A percentile compares a stretch with the other conserved stretches of the same genome.
These are phyloP conservation scores for Aspergillus saccharolyticus DNA, from an alignment of 495 filamentous ascomycete species.

Conservation along the genomic window DNA sequence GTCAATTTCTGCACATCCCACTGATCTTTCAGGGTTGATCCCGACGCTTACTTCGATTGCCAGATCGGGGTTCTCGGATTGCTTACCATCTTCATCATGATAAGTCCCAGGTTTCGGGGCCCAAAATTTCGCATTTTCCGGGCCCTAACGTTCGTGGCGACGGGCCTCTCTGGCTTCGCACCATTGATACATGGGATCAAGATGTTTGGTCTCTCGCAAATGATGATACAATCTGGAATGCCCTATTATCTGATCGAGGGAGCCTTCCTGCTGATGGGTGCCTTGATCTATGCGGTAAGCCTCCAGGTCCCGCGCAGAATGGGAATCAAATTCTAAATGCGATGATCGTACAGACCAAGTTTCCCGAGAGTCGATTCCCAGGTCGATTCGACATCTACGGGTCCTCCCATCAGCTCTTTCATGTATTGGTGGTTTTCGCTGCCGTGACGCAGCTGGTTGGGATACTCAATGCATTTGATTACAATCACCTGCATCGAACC, in stretches of 20 bases:
- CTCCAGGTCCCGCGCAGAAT: background rate
- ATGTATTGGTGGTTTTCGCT: constrained; percentile 40
- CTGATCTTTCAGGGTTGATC: background rate
- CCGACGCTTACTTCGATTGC: background rate
- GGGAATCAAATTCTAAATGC: constrained; percentile 13
- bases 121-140: constrained; percentile 38
- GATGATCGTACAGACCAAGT: constrained; percentile 27
- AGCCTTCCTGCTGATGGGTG: constrained; percentile 33
- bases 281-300: constrained; percentile 41
- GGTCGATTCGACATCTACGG: constrained; percentile 44
- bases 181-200: constrained; percentile 42
- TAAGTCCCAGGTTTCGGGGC: constrained; percentile 41
- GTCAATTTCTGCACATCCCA: constrained; percentile 11
- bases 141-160: constrained; percentile 42
- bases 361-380: constrained; percentile 38
- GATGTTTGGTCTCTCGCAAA: constrained; percentile 38
- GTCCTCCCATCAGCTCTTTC: constrained; percentile 41
- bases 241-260: constrained; percentile 26
- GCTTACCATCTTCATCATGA: constrained; percentile 29
- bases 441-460: constrained; percentile 37
- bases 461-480: constrained; percentile 37
- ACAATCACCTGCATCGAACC: background rate
- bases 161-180: constrained; percentile 43
- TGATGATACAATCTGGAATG: constrained; percentile 31
- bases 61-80: constrained; percentile 27